phyloP scores from a whole-genome alignment of 495 filamentous ascomycete genomes.

The Aspergillus conjunctus region DNA sequence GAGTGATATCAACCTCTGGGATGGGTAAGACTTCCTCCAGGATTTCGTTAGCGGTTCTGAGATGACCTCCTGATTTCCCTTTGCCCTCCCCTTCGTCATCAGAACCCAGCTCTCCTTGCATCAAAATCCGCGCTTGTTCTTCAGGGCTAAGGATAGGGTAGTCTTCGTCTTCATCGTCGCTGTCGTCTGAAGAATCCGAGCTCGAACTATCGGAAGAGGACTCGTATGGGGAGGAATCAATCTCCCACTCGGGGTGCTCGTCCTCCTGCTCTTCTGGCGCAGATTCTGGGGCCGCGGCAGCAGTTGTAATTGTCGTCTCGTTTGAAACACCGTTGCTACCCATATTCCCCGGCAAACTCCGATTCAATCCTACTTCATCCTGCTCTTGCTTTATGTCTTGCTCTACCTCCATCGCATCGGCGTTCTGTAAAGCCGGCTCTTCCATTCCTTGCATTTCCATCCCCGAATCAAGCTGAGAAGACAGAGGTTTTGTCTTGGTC shows the following conservation, averaged over 20 bases:
- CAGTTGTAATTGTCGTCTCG: slow-evolving; percentile 1
- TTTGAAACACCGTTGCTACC: neutral
- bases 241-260: slow-evolving; percentile 70
- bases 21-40: slow-evolving; percentile 67
- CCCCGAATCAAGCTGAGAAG: slow-evolving; percentile 8
- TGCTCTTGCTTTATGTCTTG: slow-evolving; percentile 21
- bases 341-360: slow-evolving; percentile 1
- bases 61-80: slow-evolving; percentile 45
- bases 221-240: slow-evolving; percentile 64
- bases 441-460: slow-evolving; percentile 6
- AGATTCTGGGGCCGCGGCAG: slow-evolving; percentile 7
- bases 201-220: slow-evolving; percentile 56
- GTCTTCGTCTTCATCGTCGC: slow-evolving; percentile 66
- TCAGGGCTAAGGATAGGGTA: slow-evolving; percentile 73
- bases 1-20: slow-evolving; percentile 71
- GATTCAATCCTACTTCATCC: slow-evolving; percentile 12
- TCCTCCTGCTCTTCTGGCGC: slow-evolving; percentile 44
- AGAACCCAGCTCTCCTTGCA: slow-evolving; percentile 69
- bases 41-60: slow-evolving; percentile 75
- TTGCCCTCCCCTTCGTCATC: slow-evolving; percentile 69
- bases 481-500: slow-evolving; percentile 5
- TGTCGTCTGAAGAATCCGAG: slow-evolving; percentile 60
- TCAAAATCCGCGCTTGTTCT: slow-evolving; percentile 77
- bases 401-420: slow-evolving; percentile 44
- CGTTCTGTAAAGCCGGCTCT: slow-evolving; percentile 9